Conservation (phyloP, 108 stramenopile genomes). For the Licmophora abbreviata region DNA sequence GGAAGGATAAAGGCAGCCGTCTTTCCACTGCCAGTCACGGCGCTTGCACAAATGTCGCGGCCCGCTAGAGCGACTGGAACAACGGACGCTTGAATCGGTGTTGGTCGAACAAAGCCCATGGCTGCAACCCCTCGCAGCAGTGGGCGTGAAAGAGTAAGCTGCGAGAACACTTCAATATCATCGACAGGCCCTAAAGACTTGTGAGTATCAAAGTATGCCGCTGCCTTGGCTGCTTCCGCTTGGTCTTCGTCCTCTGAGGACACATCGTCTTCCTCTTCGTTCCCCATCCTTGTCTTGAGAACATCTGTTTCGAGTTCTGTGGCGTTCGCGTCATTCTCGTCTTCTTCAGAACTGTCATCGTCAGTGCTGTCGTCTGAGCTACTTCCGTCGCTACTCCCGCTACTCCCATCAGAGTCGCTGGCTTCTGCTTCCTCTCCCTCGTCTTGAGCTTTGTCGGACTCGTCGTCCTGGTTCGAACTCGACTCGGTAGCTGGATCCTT, state of each 20-base stretch:
- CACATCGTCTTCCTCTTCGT: conserved; percentile 30
- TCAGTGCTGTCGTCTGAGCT: conserved; percentile 12
- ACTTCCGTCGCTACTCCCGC: conserved; percentile 11
- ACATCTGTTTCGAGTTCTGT: conserved; percentile 36
- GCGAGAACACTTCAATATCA: conserved; percentile 66
- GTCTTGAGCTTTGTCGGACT: conserved; percentile 6
- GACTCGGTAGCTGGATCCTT: conserved; percentile 3
- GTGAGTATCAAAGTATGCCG: conserved; percentile 56
- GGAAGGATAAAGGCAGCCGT: conserved; percentile 97
- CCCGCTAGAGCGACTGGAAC: conserved; percentile 91
- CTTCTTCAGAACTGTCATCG: conserved; percentile 36
- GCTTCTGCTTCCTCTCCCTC: conserved; percentile 24
- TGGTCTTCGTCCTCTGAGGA: conserved; percentile 38
- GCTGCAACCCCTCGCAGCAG: conserved; percentile 88
- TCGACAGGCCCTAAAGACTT: conserved; percentile 4
- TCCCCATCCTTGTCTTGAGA: conserved; percentile 30
- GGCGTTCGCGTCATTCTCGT: conserved; percentile 24
- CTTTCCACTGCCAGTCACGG: conserved; percentile 75
- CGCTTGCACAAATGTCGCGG: conserved; percentile 90
- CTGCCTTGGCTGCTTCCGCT: conserved; percentile 63
- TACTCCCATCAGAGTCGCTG: conserved; percentile 14
- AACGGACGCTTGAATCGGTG: conserved; percentile 87
- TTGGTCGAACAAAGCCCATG: conserved; percentile 93
- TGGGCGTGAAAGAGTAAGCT: conserved; percentile 90
- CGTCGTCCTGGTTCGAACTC: conserved; percentile 7